Evolutionary conservation across 768 basidiomycete genomes (phyloP), one percentile per base, ranked within the genome.

Genomic region (Boletus sensibilis): DNA sequence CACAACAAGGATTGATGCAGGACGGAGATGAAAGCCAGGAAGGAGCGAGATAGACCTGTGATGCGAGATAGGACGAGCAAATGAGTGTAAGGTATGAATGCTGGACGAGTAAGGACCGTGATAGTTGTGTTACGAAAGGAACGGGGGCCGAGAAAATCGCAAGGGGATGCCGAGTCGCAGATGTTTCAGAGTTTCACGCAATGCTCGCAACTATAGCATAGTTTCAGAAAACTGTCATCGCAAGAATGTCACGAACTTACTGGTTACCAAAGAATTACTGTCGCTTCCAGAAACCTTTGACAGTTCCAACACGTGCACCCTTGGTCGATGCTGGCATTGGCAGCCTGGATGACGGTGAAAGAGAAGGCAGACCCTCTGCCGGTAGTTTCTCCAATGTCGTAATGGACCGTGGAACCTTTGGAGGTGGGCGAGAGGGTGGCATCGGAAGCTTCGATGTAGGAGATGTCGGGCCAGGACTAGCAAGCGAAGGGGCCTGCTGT

Each of bases 211-310:
- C 57, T 56, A 39, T 12, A 27, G 18, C 16, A n/a, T 18, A 13
- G 44, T 6, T 45, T 53, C 6, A 55, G 41, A 60, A 49, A 18
- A 11, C 7, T 5, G 20, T 16, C 27, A 43, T 20, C 5, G 12
- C 31, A 41, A 20, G 5, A 29, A 38, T n/a, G 11, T 21, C 13
- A 3, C 2, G 1, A 40, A 53, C 65, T 55, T 54, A 65, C 68
- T 23, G 40, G 34, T 31, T 39, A 33, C 29, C 20, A 21, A 29
- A 27, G 31, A 40, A 44, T 53, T 40, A 72, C 27, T 62, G 61
- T 52, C 66, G 57, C 42, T 64, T 70, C 69, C 71, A 72, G 59
- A 71, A 70, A 23, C 69, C 69, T 40, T 45, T 72, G 55, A 70
- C 69, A 21, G 71, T 72, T 34, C 46, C 60, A 44, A 59, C 57